These are phyloP conservation scores for Taiozyma sp. DNA, from an alignment of 1,139 yeast genomes.

Conservation along the genomic window DNA sequence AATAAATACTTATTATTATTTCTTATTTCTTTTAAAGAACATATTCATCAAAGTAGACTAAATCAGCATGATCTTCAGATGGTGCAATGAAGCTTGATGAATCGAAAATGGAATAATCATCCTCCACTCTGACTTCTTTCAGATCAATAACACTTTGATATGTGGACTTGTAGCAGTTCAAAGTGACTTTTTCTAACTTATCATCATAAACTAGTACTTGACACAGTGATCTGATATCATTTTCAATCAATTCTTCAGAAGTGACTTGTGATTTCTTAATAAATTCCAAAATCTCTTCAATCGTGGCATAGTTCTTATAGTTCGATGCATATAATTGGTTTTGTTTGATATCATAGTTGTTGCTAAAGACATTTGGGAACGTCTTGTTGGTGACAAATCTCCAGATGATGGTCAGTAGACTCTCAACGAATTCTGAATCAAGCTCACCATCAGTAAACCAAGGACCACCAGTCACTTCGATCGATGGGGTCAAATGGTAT, in stretches of 20 bases:
- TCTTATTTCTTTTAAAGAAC: slow-evolving; percentile 18
- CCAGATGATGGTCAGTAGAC: slow-evolving; percentile 82
- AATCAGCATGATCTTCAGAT: slow-evolving; percentile 26
- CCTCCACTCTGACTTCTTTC: slow-evolving; percentile 23
- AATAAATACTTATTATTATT: neutral
- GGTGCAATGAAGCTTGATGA: slow-evolving; percentile 28
- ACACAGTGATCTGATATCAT: slow-evolving; percentile 77
- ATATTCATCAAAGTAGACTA: slow-evolving; percentile 36
- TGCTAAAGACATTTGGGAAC: slow-evolving; percentile 62
- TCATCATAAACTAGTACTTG: slow-evolving; percentile 88
- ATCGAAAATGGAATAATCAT: slow-evolving; percentile 33
- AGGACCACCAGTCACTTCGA: slow-evolving; percentile 98
- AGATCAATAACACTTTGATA: slow-evolving; percentile 40
- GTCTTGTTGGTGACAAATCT: slow-evolving; percentile 72
- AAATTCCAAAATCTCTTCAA: slow-evolving; percentile 69
- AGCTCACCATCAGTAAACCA: slow-evolving; percentile 97
- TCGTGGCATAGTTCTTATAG: slow-evolving; percentile 59
- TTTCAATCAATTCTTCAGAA: slow-evolving; percentile 67
- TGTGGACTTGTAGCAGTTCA: slow-evolving; percentile 53
- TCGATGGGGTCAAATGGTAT: slow-evolving; percentile 86
- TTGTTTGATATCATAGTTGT: slow-evolving; percentile 20
- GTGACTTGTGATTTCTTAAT: slow-evolving; percentile 74
- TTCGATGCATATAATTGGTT: slow-evolving; percentile 43
- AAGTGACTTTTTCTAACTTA: slow-evolving; percentile 59
- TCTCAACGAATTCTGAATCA: slow-evolving; percentile 89